phyloP scores from a whole-genome alignment of 495 filamentous ascomycete genomes.

The Talaromyces nanjingensis region DNA sequence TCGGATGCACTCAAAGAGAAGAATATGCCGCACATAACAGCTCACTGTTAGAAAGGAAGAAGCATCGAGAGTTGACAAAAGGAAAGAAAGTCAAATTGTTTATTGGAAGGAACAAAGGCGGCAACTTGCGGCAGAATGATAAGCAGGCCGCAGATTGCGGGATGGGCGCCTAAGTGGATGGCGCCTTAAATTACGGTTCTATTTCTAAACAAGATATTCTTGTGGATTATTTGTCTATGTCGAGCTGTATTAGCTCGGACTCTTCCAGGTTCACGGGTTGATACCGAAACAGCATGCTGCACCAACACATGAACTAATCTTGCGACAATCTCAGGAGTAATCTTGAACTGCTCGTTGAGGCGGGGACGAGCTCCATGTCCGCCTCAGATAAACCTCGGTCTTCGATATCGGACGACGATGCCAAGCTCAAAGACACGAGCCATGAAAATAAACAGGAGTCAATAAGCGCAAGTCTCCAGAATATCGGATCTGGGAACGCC shows the following conservation, averaged over 20 bases:
- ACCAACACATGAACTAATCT: not conserved
- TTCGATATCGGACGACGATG: not conserved
- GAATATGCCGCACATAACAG: constrained; percentile 60
- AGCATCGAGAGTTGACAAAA: not conserved
- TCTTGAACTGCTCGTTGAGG: not conserved
- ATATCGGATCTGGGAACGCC: not conserved
- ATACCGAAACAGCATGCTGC: not conserved
- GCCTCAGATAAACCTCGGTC: constrained; percentile 1
- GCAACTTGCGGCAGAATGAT: constrained; percentile 5
- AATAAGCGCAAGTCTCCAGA: not conserved
- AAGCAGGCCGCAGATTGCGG: constrained; percentile 1
- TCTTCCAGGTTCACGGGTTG: not conserved
- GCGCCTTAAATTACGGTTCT: not conserved
- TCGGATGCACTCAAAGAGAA: constrained; percentile 41
- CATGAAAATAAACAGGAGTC: not conserved
- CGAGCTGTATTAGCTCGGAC: not conserved
- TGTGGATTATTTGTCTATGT: not conserved
- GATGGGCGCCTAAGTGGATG: not conserved
- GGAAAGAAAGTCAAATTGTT: not conserved
- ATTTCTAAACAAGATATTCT: not conserved
- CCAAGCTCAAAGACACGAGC: not conserved
- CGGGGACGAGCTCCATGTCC: constrained; percentile 4
- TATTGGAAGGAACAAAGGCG: not conserved
- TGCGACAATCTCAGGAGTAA: not conserved
- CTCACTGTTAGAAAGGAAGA: not conserved